Evolutionary conservation across 2,329 filamentous ascomycete species (phyloP).

Genomic region (Aspergillus arachidicola): DNA sequence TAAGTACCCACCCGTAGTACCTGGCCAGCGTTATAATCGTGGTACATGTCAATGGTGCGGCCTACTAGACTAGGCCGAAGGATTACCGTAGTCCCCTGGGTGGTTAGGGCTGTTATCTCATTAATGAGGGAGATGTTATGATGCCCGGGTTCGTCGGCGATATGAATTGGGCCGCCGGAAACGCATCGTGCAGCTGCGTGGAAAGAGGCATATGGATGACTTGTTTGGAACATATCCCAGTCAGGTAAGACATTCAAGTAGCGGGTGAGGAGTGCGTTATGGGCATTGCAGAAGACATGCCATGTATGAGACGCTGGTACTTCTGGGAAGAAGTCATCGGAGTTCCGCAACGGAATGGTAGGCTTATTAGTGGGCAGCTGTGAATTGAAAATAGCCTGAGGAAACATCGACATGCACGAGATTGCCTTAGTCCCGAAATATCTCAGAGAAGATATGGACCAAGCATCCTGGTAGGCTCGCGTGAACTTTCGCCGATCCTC

Average conservation of each 20-base stretch:
- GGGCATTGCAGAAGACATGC: conserved; percentile 94
- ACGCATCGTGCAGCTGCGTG: conserved; percentile 90
- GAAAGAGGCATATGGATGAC: conserved; percentile 72
- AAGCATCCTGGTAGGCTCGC: conserved; percentile 79
- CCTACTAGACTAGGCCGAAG: conserved; percentile 77
- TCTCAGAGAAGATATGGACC: conserved; percentile 75
- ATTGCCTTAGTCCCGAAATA: conserved; percentile 79
- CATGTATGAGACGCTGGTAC: conserved; percentile 81
- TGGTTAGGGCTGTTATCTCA: conserved; percentile 78
- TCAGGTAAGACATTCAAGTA: conserved; percentile 87
- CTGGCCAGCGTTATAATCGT: conserved; percentile 70
- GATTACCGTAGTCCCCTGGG: conserved; percentile 73
- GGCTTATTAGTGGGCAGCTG: conserved; percentile 78
- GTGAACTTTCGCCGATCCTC: conserved; percentile 71
- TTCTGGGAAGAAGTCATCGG: conserved; percentile 86
- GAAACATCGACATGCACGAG: conserved; percentile 92
- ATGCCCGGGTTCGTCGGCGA: conserved; percentile 84
- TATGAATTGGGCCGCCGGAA: conserved; percentile 89
- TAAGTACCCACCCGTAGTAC: conserved; percentile 80
- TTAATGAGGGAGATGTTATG: conserved; percentile 75
- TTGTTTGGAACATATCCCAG: conserved; percentile 75
- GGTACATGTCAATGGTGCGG: conserved; percentile 72
- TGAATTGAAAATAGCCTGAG: conserved; percentile 81
- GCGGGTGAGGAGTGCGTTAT: conserved; percentile 80
- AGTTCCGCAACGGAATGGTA: conserved; percentile 77